These are phyloP conservation scores for Pythium myriotylum DNA, from an alignment of 352 stramenopile genomes.

Conservation along the genomic window DNA sequence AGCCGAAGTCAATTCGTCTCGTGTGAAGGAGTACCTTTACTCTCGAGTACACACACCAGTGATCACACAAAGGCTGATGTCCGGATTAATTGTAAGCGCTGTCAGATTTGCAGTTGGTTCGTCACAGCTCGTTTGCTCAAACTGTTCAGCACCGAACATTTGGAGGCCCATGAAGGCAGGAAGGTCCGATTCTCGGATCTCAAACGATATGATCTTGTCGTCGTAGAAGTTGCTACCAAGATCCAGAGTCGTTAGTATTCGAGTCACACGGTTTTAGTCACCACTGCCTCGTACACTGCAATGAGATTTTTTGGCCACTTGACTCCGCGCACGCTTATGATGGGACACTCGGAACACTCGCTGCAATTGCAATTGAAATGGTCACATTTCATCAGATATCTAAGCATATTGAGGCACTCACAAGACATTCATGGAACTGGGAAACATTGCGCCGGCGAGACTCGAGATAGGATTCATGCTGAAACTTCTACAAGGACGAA, in stretches of 20 bases:
- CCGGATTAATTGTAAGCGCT: not conserved
- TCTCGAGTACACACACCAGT: not conserved
- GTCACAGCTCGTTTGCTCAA: not conserved
- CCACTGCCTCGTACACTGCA: not conserved
- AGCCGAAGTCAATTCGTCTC: no score
- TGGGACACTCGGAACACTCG: not conserved
- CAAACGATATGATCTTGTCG: not conserved
- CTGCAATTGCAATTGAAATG: not conserved
- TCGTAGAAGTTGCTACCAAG: not conserved
- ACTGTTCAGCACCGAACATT: not conserved
- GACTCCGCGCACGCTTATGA: not conserved
- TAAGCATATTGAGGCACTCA: not conserved
- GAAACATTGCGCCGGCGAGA: no score
- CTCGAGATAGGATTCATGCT: no score
- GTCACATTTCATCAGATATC: not conserved
- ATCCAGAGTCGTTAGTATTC: not conserved
- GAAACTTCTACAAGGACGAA: no score
- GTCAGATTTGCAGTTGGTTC: not conserved
- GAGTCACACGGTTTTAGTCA: not conserved
- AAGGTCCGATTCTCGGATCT: conserved; percentile 4
- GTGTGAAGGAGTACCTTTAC: no score
- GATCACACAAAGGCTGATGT: not conserved
- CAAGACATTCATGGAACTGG: not conserved
- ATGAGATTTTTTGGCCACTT: not conserved
- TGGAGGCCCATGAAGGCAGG: not conserved